Conservation (phyloP, 352 stramenopile species). For the Phytopythium boreale region DNA sequence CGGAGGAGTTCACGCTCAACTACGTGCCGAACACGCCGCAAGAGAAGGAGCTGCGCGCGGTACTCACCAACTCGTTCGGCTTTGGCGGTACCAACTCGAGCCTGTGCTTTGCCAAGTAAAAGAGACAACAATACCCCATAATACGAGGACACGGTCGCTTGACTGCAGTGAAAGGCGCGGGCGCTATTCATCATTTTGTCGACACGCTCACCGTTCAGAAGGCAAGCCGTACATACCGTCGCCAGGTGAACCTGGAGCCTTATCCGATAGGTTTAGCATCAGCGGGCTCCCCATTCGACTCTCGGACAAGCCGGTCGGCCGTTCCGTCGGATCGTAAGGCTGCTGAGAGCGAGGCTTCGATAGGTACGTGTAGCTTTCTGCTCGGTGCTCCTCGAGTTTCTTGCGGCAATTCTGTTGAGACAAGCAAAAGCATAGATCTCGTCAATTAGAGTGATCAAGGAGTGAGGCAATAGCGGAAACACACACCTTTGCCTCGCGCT, state of each 20-base stretch:
- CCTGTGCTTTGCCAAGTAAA: slow-evolving; percentile 74
- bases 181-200: neutral
- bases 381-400: slow-evolving; percentile 60
- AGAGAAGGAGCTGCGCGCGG: slow-evolving; percentile 70
- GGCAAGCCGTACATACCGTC: neutral
- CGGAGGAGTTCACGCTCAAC: slow-evolving; percentile 80
- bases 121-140: neutral
- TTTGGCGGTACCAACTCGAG: slow-evolving; percentile 97
- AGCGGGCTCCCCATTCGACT: slow-evolving; percentile 1
- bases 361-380: slow-evolving; percentile 26
- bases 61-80: slow-evolving; percentile 96
- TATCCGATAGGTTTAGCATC: neutral
- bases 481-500: slow-evolving; percentile 53
- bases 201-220: neutral
- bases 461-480: neutral
- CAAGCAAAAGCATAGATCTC: slow-evolving; percentile 1
- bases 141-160: neutral
- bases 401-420: slow-evolving; percentile 35
- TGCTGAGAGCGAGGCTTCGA: slow-evolving; percentile 10
- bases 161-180: neutral
- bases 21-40: slow-evolving; percentile 72
- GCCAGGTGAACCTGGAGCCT: neutral
- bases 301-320: neutral
- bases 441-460: neutral
- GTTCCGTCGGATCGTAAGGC: neutral